phyloP scores from a whole-genome alignment of 331 rosid species.

The Rosa hybrid region DNA sequence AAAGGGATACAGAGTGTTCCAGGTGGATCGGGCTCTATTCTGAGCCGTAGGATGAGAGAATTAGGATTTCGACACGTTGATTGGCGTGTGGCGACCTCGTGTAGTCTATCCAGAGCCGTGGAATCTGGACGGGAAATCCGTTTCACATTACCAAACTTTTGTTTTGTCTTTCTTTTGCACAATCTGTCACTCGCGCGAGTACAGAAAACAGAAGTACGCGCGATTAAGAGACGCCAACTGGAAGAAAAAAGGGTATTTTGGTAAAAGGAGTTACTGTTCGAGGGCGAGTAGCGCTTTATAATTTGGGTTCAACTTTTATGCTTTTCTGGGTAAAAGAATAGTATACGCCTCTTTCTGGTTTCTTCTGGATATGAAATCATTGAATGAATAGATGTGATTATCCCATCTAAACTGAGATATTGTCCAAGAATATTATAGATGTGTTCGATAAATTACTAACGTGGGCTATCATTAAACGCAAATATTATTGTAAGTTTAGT shows the following conservation, averaged over 20 bases:
- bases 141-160: slow-evolving; percentile 22
- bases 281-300: neutral
- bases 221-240: neutral
- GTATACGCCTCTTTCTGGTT: neutral
- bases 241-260: neutral
- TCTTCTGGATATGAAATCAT: neutral
- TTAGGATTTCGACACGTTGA: neutral
- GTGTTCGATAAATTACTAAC: too few relatives aligned
- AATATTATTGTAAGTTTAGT: too few relatives aligned
- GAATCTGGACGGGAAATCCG: slow-evolving; percentile 14
- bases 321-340: neutral
- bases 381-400: neutral
- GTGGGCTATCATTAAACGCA: too few relatives aligned
- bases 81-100: slow-evolving; percentile 71
- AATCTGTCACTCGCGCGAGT: neutral
- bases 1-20: slow-evolving; percentile 20
- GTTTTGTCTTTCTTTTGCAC: neutral
- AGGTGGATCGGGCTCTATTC: neutral
- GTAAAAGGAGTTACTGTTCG: neutral
- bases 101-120: slow-evolving; percentile 33
- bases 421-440: too few relatives aligned
- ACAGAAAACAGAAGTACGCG: neutral
- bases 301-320: too few relatives aligned
- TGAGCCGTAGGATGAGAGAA: slow-evolving; percentile 36
- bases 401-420: too few relatives aligned